Conservation (phyloP, 176 grass and related monocot species). For the Alloteropsis semialata region DNA sequence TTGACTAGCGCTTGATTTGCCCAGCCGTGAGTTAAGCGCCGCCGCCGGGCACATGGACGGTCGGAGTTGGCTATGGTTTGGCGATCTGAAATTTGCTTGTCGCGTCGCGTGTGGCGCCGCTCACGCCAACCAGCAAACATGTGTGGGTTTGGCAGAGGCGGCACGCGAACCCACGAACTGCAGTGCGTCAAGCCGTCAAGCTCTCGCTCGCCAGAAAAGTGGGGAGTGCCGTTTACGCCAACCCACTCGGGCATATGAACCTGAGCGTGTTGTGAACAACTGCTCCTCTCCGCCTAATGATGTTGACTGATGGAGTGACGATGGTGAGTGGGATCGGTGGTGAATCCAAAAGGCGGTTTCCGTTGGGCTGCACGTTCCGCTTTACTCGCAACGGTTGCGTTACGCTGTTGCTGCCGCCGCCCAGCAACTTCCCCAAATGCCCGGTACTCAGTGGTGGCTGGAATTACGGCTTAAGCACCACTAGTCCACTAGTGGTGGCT, state of each 20-base stretch:
- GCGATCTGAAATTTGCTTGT: background rate
- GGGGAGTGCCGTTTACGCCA: constrained; percentile 36
- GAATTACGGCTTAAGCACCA: no score
- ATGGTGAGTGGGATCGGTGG: background rate
- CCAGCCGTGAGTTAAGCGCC: background rate
- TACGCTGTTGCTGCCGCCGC: background rate
- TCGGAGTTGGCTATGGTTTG: background rate
- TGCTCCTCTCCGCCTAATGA: background rate
- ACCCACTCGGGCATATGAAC: background rate
- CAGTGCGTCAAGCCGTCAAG: background rate
- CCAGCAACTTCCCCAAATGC: background rate
- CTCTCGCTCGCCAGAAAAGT: constrained; percentile 6
- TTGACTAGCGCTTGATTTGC: background rate
- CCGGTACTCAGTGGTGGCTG: no score
- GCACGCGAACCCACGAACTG: background rate
- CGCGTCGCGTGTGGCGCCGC: background rate
- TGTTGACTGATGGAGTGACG: background rate
- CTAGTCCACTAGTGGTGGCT: no score
- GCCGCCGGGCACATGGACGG: constrained; percentile 20
- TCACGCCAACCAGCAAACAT: constrained; percentile 7
- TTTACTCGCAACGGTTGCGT: background rate
- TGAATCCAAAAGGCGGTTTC: constrained; percentile 3
- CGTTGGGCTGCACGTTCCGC: constrained; percentile 9
- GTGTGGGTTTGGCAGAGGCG: constrained; percentile 5
- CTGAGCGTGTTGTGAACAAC: background rate